phyloP scores from a whole-genome alignment of 441 rosid species.

The Gossypium gossypioides region DNA sequence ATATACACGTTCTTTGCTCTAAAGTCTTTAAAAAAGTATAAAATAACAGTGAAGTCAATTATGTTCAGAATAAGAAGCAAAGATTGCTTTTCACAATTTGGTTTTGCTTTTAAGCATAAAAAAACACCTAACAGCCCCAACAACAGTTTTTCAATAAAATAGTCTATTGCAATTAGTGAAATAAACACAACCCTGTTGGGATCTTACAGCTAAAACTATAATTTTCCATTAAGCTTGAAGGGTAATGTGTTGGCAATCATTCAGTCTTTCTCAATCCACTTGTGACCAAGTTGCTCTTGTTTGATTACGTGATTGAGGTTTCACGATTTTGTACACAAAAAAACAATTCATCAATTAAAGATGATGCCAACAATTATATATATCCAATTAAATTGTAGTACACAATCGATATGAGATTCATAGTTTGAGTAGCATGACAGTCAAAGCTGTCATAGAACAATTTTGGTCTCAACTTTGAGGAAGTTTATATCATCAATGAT shows the following conservation, averaged over 20 bases:
- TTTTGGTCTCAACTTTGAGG: no score
- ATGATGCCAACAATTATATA: no score
- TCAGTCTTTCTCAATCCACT: no score
- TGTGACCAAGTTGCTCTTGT: no score
- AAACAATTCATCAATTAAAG: no score
- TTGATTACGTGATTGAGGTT: no score
- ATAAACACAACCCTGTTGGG: not conserved
- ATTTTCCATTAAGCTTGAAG: not conserved
- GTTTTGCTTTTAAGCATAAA: slow-evolving; percentile 35
- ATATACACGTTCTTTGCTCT: not conserved
- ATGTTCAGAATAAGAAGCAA: slow-evolving; percentile 5
- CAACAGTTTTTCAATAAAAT: not conserved
- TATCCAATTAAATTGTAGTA: no score
- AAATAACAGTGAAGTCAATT: not conserved
- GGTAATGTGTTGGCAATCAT: not conserved
- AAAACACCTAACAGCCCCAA: slow-evolving; percentile 12
- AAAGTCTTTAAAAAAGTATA: not conserved
- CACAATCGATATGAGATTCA: no score
- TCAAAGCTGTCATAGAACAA: no score
- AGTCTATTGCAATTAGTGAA: not conserved
- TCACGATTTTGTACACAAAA: no score
- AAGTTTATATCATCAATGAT: no score
- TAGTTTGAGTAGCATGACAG: no score
- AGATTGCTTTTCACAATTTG: slow-evolving; percentile 26
- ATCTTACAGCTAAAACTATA: not conserved